Percentiles rank a stretch among this genome's conserved stretches.
phyloP scores from a whole-genome alignment of 345 rosid genomes.

The Capsella bursapastoris region DNA sequence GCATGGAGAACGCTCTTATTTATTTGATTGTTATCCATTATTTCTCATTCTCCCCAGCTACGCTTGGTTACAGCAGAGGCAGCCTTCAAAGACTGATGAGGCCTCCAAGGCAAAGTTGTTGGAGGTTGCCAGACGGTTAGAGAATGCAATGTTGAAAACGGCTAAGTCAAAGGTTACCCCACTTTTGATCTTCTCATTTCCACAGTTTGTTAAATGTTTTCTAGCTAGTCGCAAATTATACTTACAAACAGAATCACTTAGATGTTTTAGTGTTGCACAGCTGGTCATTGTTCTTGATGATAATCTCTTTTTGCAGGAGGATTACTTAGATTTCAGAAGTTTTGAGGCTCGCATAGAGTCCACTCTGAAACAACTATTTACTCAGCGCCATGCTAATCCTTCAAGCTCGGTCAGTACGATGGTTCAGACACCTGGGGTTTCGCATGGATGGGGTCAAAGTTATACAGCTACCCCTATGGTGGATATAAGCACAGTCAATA shows the following conservation, averaged over 20 bases:
- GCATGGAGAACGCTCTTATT: constrained; percentile 11
- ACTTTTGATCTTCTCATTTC: constrained; percentile 30
- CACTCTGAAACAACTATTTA: constrained; percentile 49
- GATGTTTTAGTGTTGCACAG: constrained; percentile 2
- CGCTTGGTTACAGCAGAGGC: constrained; percentile 58
- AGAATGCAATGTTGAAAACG: constrained; percentile 60
- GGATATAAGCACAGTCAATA: constrained; percentile 52
- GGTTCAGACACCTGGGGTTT: constrained; percentile 89
- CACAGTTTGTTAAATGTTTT: constrained; percentile 22
- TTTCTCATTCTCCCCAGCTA: constrained; percentile 50
- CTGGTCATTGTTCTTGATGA: constrained; percentile 13
- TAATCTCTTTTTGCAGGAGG: constrained; percentile 60
- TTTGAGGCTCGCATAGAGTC: constrained; percentile 62
- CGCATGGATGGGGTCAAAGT: constrained; percentile 59
- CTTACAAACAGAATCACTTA: neutral
- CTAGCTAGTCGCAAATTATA: constrained; percentile 8
- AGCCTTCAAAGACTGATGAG: constrained; percentile 52
- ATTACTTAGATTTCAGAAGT: constrained; percentile 65
- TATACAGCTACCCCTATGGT: constrained; percentile 59
- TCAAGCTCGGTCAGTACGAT: constrained; percentile 59
- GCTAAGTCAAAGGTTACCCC: constrained; percentile 69
- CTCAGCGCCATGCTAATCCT: constrained; percentile 63
- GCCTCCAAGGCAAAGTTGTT: constrained; percentile 51
- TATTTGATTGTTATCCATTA: constrained; percentile 15
- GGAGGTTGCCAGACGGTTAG: constrained; percentile 78